Evolutionary conservation across 1,284 basidiomycete species (phyloP).

Genomic region (Marasmius fiardii): DNA sequence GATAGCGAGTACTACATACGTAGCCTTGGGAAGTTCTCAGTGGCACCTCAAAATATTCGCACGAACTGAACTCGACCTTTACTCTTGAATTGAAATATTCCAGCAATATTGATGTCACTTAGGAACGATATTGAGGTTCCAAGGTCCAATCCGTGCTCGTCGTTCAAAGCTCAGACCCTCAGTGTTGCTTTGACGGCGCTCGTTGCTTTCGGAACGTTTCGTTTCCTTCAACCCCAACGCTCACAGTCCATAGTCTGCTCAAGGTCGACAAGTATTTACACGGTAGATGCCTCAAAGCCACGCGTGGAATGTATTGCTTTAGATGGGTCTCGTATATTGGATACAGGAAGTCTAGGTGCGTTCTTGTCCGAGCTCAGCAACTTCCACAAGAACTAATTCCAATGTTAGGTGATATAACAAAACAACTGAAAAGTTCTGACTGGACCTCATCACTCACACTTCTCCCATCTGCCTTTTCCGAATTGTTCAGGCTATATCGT

Average conservation of each 20-base stretch:
- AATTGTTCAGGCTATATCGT: conserved; percentile 11
- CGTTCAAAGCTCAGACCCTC: no score
- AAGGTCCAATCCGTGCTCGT: no score
- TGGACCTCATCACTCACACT: background rate
- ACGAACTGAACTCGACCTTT: no score
- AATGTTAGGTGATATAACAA: background rate
- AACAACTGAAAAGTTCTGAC: background rate
- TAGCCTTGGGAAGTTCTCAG: no score
- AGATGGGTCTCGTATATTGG: background rate
- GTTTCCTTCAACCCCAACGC: background rate
- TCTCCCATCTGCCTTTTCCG: background rate
- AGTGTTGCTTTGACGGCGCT: no score
- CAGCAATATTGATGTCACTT: no score
- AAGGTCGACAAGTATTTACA: background rate
- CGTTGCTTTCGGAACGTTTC: background rate
- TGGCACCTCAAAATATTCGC: no score
- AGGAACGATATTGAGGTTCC: no score
- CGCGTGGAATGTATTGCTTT: conserved; percentile 1
- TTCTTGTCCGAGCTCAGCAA: no score
- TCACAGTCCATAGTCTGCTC: background rate
- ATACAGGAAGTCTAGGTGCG: conserved; percentile 1
- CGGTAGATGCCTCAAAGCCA: background rate
- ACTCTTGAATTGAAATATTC: no score
- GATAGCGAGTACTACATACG: no score
- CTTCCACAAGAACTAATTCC: no score